Evolutionary conservation across 2,329 filamentous ascomycete genomes (phyloP).

Genomic region (Botrytis pseudocinerea): DNA sequence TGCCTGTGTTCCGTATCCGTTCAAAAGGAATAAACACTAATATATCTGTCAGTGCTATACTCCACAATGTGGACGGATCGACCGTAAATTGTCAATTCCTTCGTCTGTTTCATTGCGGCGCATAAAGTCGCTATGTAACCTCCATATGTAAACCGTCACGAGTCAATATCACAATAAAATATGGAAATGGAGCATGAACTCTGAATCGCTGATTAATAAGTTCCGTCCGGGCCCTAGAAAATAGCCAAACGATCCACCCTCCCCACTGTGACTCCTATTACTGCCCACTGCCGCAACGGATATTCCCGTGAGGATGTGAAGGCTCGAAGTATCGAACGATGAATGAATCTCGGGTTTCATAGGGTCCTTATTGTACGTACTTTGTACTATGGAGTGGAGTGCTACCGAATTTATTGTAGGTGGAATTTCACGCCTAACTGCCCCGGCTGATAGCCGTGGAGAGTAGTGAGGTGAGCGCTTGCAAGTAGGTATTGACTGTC

Average conservation of each 20-base stretch:
- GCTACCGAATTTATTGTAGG: neutral
- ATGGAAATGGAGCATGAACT: neutral
- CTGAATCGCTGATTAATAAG: neutral
- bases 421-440: neutral
- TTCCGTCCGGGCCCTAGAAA: slow-evolving; percentile 1
- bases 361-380: neutral
- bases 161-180: slow-evolving; percentile 6
- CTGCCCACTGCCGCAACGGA: neutral
- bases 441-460: neutral
- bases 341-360: neutral
- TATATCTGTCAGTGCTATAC: neutral
- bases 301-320: neutral
- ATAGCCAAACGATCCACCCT: neutral
- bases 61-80: neutral
- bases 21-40: neutral
- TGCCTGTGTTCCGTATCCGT: neutral
- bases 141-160: neutral
- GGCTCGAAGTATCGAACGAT: neutral
- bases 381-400: neutral
- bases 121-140: neutral
- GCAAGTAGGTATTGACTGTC: neutral
- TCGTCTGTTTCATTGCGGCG: slow-evolving; percentile 6
- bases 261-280: slow-evolving; percentile 13
- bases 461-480: slow-evolving; percentile 11
- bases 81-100: neutral